A percentile compares a stretch with the other conserved stretches of the same genome.
phyloP scores from a whole-genome alignment of 1,284 basidiomycete genomes.

The Taiwanofungus camphoratus region DNA sequence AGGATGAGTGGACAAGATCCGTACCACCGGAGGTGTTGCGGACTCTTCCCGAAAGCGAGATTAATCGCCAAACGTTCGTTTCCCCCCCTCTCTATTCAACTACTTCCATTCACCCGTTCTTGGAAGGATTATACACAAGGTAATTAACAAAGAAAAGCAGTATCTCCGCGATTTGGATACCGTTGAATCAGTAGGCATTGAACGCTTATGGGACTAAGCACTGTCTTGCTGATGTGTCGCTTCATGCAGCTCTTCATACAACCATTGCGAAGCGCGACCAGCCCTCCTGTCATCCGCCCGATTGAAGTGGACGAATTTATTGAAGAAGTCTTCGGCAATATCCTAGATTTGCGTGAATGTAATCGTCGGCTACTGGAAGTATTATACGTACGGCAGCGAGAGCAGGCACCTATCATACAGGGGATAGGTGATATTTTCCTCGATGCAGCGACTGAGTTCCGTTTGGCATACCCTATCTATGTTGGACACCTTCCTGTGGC shows the following conservation, averaged over 20 bases:
- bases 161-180: conserved; percentile 87
- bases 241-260: conserved; percentile 65
- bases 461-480: conserved; percentile 81
- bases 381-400: conserved; percentile 83
- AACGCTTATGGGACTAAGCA: no score
- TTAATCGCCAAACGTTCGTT: conserved; percentile 76
- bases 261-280: conserved; percentile 62
- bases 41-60: conserved; percentile 70
- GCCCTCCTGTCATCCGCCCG: conserved; percentile 69
- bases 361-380: conserved; percentile 80
- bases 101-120: not conserved
- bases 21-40: conserved; percentile 65
- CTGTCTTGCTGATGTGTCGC: no score
- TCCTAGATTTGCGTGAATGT: conserved; percentile 77
- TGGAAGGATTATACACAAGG: conserved; percentile 81
- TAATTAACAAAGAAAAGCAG: conserved; percentile 86
- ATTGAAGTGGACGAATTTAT: conserved; percentile 76
- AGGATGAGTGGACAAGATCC: conserved; percentile 72
- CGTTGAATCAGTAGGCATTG: conserved; percentile 59
- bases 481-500: conserved; percentile 83
- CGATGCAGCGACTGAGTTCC: conserved; percentile 84
- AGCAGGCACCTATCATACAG: conserved; percentile 80
- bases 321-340: conserved; percentile 83
- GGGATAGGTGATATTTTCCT: conserved; percentile 90
- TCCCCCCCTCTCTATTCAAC: not conserved